A percentile compares a stretch with the other conserved stretches of the same genome.
These are phyloP conservation scores for Trichoderma virens DNA, from an alignment of 495 filamentous ascomycete species.

Conservation along the genomic window DNA sequence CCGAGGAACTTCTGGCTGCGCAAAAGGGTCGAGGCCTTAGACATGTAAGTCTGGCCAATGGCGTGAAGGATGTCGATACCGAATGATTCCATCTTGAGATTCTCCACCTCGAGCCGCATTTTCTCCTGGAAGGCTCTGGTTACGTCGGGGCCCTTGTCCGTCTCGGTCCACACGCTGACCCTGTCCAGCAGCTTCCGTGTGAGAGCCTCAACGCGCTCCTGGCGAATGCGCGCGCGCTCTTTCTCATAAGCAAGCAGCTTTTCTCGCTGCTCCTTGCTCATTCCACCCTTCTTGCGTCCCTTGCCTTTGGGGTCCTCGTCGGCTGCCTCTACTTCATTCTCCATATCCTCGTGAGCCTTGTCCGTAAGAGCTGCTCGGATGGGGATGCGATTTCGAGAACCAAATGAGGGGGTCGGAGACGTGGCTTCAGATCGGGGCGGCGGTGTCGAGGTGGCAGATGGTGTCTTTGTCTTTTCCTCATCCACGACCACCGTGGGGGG, in stretches of 20 bases:
- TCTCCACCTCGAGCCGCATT: slow-evolving; percentile 91
- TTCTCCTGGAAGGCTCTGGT: slow-evolving; percentile 88
- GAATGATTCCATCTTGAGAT: slow-evolving; percentile 98
- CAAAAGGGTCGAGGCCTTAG: slow-evolving; percentile 77
- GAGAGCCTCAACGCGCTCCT: slow-evolving; percentile 82
- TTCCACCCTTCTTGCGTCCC: slow-evolving; percentile 72
- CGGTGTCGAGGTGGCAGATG: slow-evolving; percentile 34
- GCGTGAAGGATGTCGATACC: slow-evolving; percentile 95
- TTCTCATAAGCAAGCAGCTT: slow-evolving; percentile 80
- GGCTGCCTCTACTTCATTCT: slow-evolving; percentile 56
- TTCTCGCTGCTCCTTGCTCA: slow-evolving; percentile 85
- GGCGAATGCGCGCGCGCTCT: slow-evolving; percentile 75
- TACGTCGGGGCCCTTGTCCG: slow-evolving; percentile 78
- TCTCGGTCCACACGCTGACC: slow-evolving; percentile 94
- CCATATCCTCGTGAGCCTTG: slow-evolving; percentile 77
- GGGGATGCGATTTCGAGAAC: slow-evolving; percentile 54
- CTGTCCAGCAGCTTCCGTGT: slow-evolving; percentile 80
- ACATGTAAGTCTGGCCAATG: slow-evolving; percentile 80
- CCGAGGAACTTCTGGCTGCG: slow-evolving; percentile 96
- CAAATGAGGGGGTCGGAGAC: slow-evolving; percentile 1
- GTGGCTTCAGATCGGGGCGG: slow-evolving; percentile 20
- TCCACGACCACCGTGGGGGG: slow-evolving; percentile 36
- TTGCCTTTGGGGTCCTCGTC: slow-evolving; percentile 65
- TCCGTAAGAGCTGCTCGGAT: slow-evolving; percentile 83
- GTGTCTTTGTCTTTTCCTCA: slow-evolving; percentile 28